Percentiles rank a stretch among this genome's conserved stretches.
These are phyloP conservation scores for Monascus ruber DNA, from an alignment of 2,329 filamentous ascomycete genomes.

Conservation along the genomic window DNA sequence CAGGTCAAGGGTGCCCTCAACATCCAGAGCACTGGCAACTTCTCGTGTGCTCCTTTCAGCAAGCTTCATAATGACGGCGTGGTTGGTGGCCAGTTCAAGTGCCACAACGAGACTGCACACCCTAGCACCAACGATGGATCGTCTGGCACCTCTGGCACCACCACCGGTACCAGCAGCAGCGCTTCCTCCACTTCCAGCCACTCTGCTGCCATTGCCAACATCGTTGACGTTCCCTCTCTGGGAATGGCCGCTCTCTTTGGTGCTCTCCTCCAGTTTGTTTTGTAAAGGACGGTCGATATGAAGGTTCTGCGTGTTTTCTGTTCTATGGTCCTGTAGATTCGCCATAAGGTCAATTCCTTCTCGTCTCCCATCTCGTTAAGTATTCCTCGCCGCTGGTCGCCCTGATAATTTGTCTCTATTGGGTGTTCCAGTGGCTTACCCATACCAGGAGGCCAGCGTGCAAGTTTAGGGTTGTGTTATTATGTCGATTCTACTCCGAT, in stretches of 20 bases:
- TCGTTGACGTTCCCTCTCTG: constrained; percentile 25
- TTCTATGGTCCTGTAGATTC: constrained; percentile 24
- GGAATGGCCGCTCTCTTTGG: constrained; percentile 35
- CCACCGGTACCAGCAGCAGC: constrained; percentile 10
- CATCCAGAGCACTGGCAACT: constrained; percentile 54
- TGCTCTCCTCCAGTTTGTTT: constrained; percentile 33
- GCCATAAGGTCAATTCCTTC: constrained; percentile 20
- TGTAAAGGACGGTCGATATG: constrained; percentile 29
- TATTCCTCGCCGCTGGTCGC: no score
- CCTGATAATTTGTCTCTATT: no score
- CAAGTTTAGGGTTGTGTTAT: constrained; percentile 2
- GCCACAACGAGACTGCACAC: constrained; percentile 26
- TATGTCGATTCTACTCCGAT: constrained; percentile 19
- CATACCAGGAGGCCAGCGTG: no score
- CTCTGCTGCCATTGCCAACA: constrained; percentile 25
- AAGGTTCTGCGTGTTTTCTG: constrained; percentile 1
- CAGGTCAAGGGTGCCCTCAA: constrained; percentile 63
- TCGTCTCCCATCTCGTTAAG: no score
- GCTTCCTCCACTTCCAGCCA: constrained; percentile 22
- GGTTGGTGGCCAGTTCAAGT: constrained; percentile 39
- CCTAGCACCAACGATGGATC: constrained; percentile 24
- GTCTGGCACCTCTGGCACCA: constrained; percentile 22
- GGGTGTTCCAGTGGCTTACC: no score
- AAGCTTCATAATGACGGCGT: constrained; percentile 28
- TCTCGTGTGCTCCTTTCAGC: constrained; percentile 47